A percentile compares a stretch with the other conserved stretches of the same genome.
phyloP scores from a whole-genome alignment of 1,284 basidiomycete species.

The Ustilago bromivora region DNA sequence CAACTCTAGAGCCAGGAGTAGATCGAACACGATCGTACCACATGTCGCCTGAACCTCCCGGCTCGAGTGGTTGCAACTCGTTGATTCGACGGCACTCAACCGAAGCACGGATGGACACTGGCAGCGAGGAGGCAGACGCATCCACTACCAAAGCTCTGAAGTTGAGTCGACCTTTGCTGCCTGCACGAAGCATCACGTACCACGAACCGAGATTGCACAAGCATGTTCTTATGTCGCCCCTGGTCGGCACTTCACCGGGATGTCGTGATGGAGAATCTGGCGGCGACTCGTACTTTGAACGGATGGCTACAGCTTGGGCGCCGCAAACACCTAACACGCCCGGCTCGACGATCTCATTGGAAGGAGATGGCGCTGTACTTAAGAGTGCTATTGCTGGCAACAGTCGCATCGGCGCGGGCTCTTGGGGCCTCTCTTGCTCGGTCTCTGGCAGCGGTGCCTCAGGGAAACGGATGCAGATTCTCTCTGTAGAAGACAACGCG shows the following conservation, averaged over 20 bases:
- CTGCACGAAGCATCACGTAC: constrained; percentile 64
- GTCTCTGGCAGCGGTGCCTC: constrained; percentile 29
- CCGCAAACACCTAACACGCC: constrained; percentile 70
- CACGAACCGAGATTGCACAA: constrained; percentile 64
- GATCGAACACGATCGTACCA: constrained; percentile 46
- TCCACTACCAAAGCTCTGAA: constrained; percentile 9
- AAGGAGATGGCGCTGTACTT: constrained; percentile 73
- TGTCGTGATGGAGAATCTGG: constrained; percentile 29
- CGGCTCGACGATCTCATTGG: constrained; percentile 70
- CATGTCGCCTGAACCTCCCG: constrained; percentile 62
- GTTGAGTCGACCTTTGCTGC: constrained; percentile 54
- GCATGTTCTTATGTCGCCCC: constrained; percentile 61
- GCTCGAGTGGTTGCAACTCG: constrained; percentile 23
- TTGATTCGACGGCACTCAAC: constrained; percentile 63
- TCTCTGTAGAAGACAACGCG: constrained; percentile 66
- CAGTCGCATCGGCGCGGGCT: constrained; percentile 10
- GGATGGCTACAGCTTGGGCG: constrained; percentile 31
- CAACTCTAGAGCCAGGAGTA: constrained; percentile 23
- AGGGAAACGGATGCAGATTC: constrained; percentile 48
- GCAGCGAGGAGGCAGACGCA: constrained; percentile 21
- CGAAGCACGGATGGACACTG: constrained; percentile 50
- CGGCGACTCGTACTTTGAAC: constrained; percentile 50
- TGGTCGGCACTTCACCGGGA: constrained; percentile 25
- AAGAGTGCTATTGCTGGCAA: constrained; percentile 68
- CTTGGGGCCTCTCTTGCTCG: constrained; percentile 9